These are phyloP conservation scores for Sporothrix sp. DNA, from an alignment of 2,329 filamentous ascomycete species.

Conservation along the genomic window DNA sequence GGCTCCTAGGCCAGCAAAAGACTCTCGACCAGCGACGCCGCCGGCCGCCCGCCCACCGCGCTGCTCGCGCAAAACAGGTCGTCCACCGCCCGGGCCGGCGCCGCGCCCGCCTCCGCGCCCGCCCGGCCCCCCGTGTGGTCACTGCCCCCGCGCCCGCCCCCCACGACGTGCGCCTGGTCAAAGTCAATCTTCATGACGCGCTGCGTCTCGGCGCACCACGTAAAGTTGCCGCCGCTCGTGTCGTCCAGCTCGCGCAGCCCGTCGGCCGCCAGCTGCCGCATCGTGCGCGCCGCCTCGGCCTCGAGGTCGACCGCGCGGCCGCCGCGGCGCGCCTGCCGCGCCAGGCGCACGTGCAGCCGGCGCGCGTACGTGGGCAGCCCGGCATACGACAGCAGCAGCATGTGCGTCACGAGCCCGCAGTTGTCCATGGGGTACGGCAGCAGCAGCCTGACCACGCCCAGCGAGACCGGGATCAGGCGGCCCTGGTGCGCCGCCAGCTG, in stretches of 20 bases:
- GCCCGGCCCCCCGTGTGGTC: too few relatives aligned
- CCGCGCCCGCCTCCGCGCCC: too few relatives aligned
- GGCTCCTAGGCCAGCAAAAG: too few relatives aligned
- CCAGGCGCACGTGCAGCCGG: neutral
- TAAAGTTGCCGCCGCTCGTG: conserved; percentile 9
- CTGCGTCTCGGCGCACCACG: conserved; percentile 11
- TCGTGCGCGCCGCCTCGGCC: conserved; percentile 10
- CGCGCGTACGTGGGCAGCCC: conserved; percentile 4
- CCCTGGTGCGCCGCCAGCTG: conserved; percentile 8
- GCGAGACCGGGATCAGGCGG: conserved; percentile 10
- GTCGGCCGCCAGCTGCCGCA: conserved; percentile 1
- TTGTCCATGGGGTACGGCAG: conserved; percentile 10
- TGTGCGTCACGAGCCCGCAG: conserved; percentile 12
- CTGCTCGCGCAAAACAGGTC: too few relatives aligned
- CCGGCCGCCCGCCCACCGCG: too few relatives aligned
- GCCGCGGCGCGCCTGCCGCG: too few relatives aligned
- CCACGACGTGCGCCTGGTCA: neutral
- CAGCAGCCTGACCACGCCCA: conserved; percentile 11
- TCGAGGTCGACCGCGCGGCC: neutral
- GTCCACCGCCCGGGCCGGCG: too few relatives aligned
- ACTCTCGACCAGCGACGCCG: too few relatives aligned
- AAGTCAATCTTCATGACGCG: conserved; percentile 14
- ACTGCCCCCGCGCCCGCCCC: too few relatives aligned
- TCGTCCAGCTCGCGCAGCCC: conserved; percentile 9
- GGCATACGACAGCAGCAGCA: conserved; percentile 18